phyloP scores from a whole-genome alignment of 805 yeast genomes.

The Monosporozyma yasuniensis region DNA sequence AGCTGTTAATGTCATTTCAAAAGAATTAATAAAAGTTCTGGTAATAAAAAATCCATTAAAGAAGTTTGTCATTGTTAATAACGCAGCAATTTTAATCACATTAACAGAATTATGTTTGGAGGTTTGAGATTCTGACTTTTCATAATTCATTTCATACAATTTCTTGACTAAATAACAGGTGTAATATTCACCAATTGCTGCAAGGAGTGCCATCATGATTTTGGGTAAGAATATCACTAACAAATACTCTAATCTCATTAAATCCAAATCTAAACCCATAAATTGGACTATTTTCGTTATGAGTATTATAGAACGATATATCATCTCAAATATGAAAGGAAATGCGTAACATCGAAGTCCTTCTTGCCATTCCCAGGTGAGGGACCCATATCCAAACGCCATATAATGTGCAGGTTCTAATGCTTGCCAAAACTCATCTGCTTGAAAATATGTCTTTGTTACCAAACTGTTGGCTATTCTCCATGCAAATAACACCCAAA shows the following conservation, averaged over 20 bases:
- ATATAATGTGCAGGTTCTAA: conserved; percentile 81
- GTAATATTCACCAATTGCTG: conserved; percentile 63
- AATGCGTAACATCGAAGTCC: conserved; percentile 71
- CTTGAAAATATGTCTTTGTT: conserved; percentile 76
- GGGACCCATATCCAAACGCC: conserved; percentile 70
- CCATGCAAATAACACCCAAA: conserved; percentile 29
- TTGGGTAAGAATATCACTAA: conserved; percentile 51
- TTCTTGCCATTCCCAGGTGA: conserved; percentile 91
- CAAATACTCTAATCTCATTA: conserved; percentile 28
- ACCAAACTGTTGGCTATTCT: conserved; percentile 57
- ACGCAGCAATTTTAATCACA: conserved; percentile 13
- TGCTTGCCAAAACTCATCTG: conserved; percentile 92
- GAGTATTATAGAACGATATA: conserved; percentile 10
- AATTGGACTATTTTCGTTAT: neutral
- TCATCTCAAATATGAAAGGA: conserved; percentile 55
- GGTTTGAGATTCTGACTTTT: neutral
- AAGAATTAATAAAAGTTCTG: conserved; percentile 76
- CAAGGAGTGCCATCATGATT: conserved; percentile 55
- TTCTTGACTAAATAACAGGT: conserved; percentile 40
- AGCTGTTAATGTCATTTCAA: conserved; percentile 66
- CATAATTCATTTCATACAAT: conserved; percentile 7
- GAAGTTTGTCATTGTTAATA: conserved; percentile 24
- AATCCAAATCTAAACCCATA: neutral
- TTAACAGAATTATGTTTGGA: neutral
- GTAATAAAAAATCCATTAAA: conserved; percentile 79